Percentiles rank a stretch among this genome's conserved stretches.
These are phyloP conservation scores for Urtica urens DNA, from an alignment of 306 rosid genomes.

Conservation along the genomic window DNA sequence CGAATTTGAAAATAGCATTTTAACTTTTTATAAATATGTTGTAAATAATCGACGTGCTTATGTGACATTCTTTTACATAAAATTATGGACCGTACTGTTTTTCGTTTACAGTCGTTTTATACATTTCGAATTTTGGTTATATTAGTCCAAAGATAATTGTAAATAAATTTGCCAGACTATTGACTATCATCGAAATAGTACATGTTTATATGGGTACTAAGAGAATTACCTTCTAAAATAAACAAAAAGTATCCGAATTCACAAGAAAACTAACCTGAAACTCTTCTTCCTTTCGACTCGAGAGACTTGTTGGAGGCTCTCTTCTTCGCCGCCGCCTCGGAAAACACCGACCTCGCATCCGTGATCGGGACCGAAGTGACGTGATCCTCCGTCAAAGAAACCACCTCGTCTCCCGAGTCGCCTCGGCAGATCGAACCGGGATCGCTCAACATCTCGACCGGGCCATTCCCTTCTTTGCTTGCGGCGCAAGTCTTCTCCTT, in stretches of 20 bases:
- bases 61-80: too few relatives aligned
- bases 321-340: constrained; percentile 37
- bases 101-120: too few relatives aligned
- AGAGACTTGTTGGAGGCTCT: constrained; percentile 26
- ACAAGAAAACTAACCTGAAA: constrained; percentile 47
- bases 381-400: constrained; percentile 30
- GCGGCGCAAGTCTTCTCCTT: constrained; percentile 37
- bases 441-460: constrained; percentile 25
- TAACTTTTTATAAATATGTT: too few relatives aligned
- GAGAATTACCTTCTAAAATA: too few relatives aligned
- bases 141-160: too few relatives aligned
- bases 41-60: too few relatives aligned
- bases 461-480: constrained; percentile 14
- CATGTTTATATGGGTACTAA: too few relatives aligned
- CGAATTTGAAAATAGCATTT: too few relatives aligned
- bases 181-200: too few relatives aligned
- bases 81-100: too few relatives aligned
- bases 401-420: constrained; percentile 21
- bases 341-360: constrained; percentile 26
- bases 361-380: constrained; percentile 10
- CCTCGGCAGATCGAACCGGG: constrained; percentile 11
- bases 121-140: too few relatives aligned
- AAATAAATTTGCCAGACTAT: too few relatives aligned
- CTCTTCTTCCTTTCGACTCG: constrained; percentile 24
- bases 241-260: neutral